Evolutionary conservation across 192 early-diverging fungal species (phyloP).

Genomic region (Thamnidium elegans): DNA sequence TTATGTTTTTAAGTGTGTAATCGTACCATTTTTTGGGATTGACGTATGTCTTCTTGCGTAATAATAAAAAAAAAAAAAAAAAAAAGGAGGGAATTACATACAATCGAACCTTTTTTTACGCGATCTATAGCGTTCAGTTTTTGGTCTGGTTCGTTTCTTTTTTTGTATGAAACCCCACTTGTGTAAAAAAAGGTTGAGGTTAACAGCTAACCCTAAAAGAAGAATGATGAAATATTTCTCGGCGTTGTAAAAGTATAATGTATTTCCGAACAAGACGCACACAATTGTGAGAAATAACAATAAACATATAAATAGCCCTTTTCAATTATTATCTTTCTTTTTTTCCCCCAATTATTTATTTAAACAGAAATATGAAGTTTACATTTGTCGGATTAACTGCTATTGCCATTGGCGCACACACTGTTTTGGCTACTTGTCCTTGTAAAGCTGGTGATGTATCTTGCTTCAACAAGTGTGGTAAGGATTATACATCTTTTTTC

Average conservation of each 20-base stretch:
- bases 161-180: no score
- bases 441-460: background rate
- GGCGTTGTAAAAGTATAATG: no score
- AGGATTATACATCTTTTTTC: background rate
- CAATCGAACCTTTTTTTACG: background rate
- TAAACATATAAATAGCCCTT: background rate
- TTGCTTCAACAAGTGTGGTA: slow-evolving; percentile 11
- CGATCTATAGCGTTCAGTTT: no score
- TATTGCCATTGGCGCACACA: background rate
- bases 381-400: background rate
- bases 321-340: background rate
- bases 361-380: slow-evolving; percentile 8
- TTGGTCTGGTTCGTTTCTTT: no score
- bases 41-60: background rate
- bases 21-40: background rate
- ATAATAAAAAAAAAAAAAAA: no score
- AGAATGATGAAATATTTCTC: no score
- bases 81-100: no score
- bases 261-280: no score
- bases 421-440: background rate
- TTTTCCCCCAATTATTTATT: background rate
- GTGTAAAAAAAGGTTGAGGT: no score
- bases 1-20: background rate
- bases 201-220: no score
- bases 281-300: no score